Evolutionary conservation across 257 asterid genomes (phyloP), one percentile per base, ranked within the genome.

Genomic region (Nicotiana tomentosiformis): DNA sequence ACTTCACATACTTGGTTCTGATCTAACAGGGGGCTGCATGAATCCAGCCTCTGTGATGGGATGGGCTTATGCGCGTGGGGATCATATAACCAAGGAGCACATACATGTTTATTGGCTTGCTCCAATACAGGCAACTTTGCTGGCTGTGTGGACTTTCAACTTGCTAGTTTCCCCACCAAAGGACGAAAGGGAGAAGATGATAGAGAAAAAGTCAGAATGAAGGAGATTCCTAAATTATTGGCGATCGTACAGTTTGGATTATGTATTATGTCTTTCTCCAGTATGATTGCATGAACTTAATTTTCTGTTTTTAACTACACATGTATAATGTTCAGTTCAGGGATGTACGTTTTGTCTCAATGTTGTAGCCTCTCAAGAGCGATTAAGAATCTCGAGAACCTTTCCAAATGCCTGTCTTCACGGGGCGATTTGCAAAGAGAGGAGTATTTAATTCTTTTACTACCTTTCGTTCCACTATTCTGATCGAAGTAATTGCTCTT

Each of bases 31-130:
- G 3, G 99, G 99, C 72, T 92, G 94, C 92, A 95, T 95, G 99
- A 95, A 95, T 90, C 99, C 99, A 12, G 99, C 98, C 64, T 90
- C 99, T 56, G 99, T 90, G n/a, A 91, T 95, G 93, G 98, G 99
- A 8, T 95, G 99, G 99, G 98, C 99, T 37, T 95, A 91, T 85
- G 97, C 97, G 46, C 89, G 88, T 61, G 95, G 96, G 57, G 90
- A 95, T 78, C 96, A 93, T 62, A 83, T 90, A 78, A 91, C 93
- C 68, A 92, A 91, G 87, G 97, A 92, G 91, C 97, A 95, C 84
- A 78, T 93, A 67, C 84, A 92, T 20, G 99, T 93, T 74, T 95
- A 93, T 83, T 92, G 98, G 97, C 97, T 95, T 86, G 98, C 99
- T 3, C 99, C 99, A 3, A 91, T 93, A 1, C 92, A 87, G 86